Conservation (phyloP, 1,139 yeast genomes). For the Hanseniaspora gamundiae region DNA sequence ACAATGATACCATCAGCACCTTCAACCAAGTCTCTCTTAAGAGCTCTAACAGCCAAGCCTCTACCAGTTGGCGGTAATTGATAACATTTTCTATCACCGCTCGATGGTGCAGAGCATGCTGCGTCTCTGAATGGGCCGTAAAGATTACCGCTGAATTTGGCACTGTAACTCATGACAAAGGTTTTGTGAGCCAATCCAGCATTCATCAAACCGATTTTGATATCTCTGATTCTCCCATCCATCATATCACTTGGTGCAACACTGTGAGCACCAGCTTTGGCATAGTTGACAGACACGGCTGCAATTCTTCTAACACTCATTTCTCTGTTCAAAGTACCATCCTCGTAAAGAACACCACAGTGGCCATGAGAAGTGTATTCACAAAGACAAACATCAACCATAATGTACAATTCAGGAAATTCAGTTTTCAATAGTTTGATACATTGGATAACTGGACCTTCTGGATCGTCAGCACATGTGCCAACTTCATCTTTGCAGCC, state of each 20-base stretch:
- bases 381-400: slow-evolving; percentile 94
- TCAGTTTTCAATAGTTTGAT: slow-evolving; percentile 48
- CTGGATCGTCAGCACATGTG: slow-evolving; percentile 89
- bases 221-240: slow-evolving; percentile 86
- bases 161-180: slow-evolving; percentile 86
- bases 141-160: slow-evolving; percentile 80
- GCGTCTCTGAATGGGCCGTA: slow-evolving; percentile 98
- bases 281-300: slow-evolving; percentile 91
- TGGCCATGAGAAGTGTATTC: slow-evolving; percentile 96
- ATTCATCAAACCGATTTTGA: slow-evolving; percentile 70
- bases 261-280: slow-evolving; percentile 87
- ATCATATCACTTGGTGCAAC: slow-evolving; percentile 98
- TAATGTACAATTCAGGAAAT: slow-evolving; percentile 74
- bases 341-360: slow-evolving; percentile 82
- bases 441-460: slow-evolving; percentile 84
- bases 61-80: slow-evolving; percentile 90
- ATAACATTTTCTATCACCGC: slow-evolving; percentile 86
- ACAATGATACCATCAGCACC: slow-evolving; percentile 95
- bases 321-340: slow-evolving; percentile 73
- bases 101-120: slow-evolving; percentile 81
- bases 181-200: slow-evolving; percentile 83
- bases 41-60: slow-evolving; percentile 89
- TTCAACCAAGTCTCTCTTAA: slow-evolving; percentile 72
- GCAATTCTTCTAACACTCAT: slow-evolving; percentile 72
- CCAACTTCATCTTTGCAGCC: slow-evolving; percentile 74